Percentiles rank a stretch among this genome's conserved stretches.
These are phyloP conservation scores for Tephrocybe sp. DNA, from an alignment of 768 basidiomycete species.

Conservation along the genomic window DNA sequence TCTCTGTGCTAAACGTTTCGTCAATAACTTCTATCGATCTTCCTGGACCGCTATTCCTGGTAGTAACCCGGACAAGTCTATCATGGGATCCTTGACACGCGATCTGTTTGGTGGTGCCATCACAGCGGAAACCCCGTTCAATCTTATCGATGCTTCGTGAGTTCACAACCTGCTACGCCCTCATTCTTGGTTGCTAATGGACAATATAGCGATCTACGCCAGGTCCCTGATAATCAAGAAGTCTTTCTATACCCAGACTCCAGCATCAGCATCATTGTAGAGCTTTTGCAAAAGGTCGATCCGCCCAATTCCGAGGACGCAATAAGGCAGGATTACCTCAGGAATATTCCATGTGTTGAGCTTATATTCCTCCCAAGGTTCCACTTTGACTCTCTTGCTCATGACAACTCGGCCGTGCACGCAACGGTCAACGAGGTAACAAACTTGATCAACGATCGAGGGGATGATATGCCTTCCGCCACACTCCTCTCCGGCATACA, in stretches of 20 bases:
- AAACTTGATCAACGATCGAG: constrained; percentile 38
- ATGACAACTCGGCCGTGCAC: constrained; percentile 78
- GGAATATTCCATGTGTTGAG: neutral
- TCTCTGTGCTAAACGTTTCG: neutral
- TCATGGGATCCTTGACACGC: constrained; percentile 25
- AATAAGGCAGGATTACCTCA: constrained; percentile 41
- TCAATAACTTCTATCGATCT: neutral
- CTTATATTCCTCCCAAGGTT: constrained; percentile 50
- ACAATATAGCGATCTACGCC: constrained; percentile 51
- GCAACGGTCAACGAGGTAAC: constrained; percentile 41
- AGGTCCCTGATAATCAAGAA: constrained; percentile 94
- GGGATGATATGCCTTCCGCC: constrained; percentile 54
- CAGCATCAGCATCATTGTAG: constrained; percentile 74
- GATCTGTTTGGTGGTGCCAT: constrained; percentile 90
- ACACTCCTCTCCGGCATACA: constrained; percentile 70
- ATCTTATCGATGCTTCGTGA: constrained; percentile 84
- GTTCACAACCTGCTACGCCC: too few species aligned
- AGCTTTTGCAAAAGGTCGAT: constrained; percentile 76
- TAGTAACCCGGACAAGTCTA: neutral
- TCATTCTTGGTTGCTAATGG: too few species aligned
- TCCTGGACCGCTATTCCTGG: neutral
- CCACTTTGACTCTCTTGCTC: constrained; percentile 86
- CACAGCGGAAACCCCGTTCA: constrained; percentile 47
- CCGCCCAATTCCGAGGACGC: constrained; percentile 55
- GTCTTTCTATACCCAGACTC: constrained; percentile 77